A percentile compares a stretch with the other conserved stretches of the same genome.
Evolutionary conservation across 2,329 filamentous ascomycete genomes (phyloP).

Genomic region (Aureobasidium sp.): DNA sequence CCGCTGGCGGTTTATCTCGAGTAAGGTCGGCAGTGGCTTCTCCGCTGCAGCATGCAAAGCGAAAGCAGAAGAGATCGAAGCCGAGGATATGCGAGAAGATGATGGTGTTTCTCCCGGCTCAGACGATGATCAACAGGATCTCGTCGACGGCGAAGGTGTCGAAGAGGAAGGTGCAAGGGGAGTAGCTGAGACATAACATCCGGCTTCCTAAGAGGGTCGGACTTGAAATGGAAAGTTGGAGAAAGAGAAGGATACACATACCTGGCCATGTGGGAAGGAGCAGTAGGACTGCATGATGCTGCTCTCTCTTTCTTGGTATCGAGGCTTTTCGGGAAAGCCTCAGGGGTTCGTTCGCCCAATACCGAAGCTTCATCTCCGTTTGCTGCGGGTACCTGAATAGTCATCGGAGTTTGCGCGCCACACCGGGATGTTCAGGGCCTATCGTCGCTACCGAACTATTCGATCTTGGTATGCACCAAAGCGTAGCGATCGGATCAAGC

Average conservation of each 20-base stretch:
- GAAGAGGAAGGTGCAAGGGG: not conserved
- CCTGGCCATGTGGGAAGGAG: not conserved
- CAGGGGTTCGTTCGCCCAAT: no score
- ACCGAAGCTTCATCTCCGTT: no score
- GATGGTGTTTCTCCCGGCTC: not conserved
- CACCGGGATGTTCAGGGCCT: no score
- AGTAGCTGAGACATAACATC: not conserved
- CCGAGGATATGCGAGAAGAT: slow-evolving; percentile 14
- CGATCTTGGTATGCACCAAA: no score
- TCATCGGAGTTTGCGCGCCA: no score
- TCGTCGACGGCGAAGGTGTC: not conserved
- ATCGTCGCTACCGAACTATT: no score
- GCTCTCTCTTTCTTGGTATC: no score
- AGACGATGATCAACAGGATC: not conserved
- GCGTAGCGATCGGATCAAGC: no score
- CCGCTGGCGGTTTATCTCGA: slow-evolving; percentile 85
- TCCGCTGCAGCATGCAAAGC: slow-evolving; percentile 81
- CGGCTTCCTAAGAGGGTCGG: no score
- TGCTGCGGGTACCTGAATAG: no score
- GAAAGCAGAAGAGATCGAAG: slow-evolving; percentile 55
- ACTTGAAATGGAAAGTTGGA: not conserved
- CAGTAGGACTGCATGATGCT: no score
- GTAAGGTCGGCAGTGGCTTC: slow-evolving; percentile 84
- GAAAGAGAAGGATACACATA: not conserved
- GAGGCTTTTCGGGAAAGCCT: no score